phyloP scores from a whole-genome alignment of 1,284 basidiomycete species.

The Rugosomyces carneus region DNA sequence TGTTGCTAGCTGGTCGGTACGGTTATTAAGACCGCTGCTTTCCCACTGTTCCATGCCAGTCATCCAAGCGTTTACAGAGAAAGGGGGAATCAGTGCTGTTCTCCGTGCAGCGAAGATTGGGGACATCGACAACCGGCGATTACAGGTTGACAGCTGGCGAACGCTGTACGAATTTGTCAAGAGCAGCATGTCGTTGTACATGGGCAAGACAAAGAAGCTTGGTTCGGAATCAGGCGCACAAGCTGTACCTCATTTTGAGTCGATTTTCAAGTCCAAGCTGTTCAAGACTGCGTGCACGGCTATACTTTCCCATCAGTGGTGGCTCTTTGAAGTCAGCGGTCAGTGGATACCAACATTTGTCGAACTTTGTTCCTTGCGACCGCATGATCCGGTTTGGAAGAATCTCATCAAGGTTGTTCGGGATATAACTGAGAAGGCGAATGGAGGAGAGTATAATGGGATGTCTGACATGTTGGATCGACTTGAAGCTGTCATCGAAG shows the following conservation, averaged over 20 bases:
- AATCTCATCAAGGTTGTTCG: conserved; percentile 11
- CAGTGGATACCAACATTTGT: conserved; percentile 11
- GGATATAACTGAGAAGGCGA: conserved; percentile 7
- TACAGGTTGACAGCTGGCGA: conserved; percentile 32
- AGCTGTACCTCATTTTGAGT: conserved; percentile 1
- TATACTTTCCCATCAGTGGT: conserved; percentile 11
- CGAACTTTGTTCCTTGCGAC: conserved; percentile 10
- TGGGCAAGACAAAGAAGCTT: neutral
- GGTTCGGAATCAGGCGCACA: neutral
- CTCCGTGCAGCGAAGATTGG: conserved; percentile 27
- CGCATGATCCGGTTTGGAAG: conserved; percentile 11
- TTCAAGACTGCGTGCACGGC: conserved; percentile 10
- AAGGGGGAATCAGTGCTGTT: conserved; percentile 27
- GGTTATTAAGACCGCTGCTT: conserved; percentile 27
- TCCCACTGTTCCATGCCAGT: conserved; percentile 20
- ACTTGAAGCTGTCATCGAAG: conserved; percentile 7
- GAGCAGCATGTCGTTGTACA: conserved; percentile 17
- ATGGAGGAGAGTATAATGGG: conserved; percentile 7
- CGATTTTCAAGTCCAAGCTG: conserved; percentile 13
- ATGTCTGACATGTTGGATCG: conserved; percentile 11
- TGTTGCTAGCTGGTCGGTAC: conserved; percentile 27
- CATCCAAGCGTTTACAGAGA: conserved; percentile 25
- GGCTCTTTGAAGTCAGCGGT: conserved; percentile 15
- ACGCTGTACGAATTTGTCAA: conserved; percentile 29
- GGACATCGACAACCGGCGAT: conserved; percentile 27